A percentile compares a stretch with the other conserved stretches of the same genome.
Evolutionary conservation across 2,329 filamentous ascomycete genomes (phyloP).

Genomic region (Cytospora piceae): DNA sequence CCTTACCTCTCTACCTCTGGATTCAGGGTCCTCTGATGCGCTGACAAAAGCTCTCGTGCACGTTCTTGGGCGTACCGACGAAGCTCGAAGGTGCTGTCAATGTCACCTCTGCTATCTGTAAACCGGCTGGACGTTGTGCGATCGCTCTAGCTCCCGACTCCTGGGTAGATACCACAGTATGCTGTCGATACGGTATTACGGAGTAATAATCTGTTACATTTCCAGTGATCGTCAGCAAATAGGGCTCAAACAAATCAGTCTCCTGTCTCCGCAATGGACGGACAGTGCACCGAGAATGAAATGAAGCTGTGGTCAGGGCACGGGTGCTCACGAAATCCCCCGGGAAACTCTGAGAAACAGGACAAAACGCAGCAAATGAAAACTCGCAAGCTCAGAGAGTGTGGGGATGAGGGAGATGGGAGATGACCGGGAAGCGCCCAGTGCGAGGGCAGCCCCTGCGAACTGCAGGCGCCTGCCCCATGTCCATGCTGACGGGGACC

Average conservation of each 20-base stretch:
- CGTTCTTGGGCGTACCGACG: constrained; percentile 22
- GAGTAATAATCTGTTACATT: constrained; percentile 11
- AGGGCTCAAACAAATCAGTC: constrained; percentile 22
- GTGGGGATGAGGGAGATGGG: constrained; percentile 29
- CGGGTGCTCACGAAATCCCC: constrained; percentile 20
- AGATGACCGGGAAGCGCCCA: constrained; percentile 35
- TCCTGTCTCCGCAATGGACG: constrained; percentile 15
- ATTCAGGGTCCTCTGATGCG: constrained; percentile 18
- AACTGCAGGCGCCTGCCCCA: constrained; percentile 27
- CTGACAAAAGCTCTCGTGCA: constrained; percentile 25
- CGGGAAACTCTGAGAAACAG: constrained; percentile 25
- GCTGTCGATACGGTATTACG: constrained; percentile 14
- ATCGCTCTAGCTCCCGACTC: constrained; percentile 25
- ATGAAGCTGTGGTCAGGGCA: constrained; percentile 24
- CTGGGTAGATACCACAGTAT: constrained; percentile 17
- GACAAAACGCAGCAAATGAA: constrained; percentile 26
- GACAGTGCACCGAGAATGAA: constrained; percentile 18
- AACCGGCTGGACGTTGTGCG: constrained; percentile 19
- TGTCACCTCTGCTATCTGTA: constrained; percentile 17
- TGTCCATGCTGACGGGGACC: constrained; percentile 27
- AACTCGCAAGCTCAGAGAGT: constrained; percentile 10
- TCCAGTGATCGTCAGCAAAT: constrained; percentile 26
- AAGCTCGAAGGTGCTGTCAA: constrained; percentile 22
- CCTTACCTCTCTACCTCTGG: constrained; percentile 31
- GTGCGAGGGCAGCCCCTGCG: constrained; percentile 32